Evolutionary conservation across 768 basidiomycete species (phyloP).

Genomic region (Mycena galericulata): DNA sequence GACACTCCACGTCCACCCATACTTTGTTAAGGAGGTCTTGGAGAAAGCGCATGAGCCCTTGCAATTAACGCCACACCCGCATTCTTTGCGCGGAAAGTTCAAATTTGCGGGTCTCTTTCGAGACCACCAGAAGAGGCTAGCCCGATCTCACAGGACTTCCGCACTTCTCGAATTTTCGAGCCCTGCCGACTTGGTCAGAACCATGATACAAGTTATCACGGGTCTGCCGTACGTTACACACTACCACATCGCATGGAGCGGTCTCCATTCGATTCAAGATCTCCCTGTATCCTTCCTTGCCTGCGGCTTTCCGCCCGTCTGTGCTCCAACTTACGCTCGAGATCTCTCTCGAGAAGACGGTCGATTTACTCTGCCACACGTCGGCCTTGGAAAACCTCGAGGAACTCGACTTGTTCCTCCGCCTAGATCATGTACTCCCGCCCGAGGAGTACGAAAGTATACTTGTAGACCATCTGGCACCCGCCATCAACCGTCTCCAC

Average conservation of each 20-base stretch:
- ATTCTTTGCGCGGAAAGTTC: conserved; percentile 32
- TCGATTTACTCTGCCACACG: conserved; percentile 47
- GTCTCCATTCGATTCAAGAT: conserved; percentile 47
- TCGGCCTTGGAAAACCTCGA: conserved; percentile 48
- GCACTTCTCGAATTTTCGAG: conserved; percentile 46
- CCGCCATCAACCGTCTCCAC: conserved; percentile 51
- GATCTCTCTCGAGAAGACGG: conserved; percentile 56
- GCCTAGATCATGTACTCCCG: conserved; percentile 48
- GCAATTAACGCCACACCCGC: not conserved
- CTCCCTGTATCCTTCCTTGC: conserved; percentile 49
- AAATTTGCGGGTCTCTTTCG: conserved; percentile 50
- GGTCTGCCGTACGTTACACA: conserved; percentile 59
- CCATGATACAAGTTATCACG: conserved; percentile 57
- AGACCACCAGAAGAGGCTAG: conserved; percentile 41
- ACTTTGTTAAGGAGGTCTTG: conserved; percentile 57
- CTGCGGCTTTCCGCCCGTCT: conserved; percentile 49
- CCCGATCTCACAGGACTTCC: conserved; percentile 42
- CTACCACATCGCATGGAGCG: conserved; percentile 64
- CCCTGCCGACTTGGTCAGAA: conserved; percentile 52
- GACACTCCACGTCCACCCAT: conserved; percentile 61
- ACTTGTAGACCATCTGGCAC: conserved; percentile 52
- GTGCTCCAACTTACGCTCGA: conserved; percentile 57
- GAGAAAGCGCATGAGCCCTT: conserved; percentile 41
- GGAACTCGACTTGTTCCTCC: conserved; percentile 57
- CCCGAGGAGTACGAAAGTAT: conserved; percentile 43